Base-by-base conservation (phyloP, 768 basidiomycete species). In the Leccinum incarnatum region DNA sequence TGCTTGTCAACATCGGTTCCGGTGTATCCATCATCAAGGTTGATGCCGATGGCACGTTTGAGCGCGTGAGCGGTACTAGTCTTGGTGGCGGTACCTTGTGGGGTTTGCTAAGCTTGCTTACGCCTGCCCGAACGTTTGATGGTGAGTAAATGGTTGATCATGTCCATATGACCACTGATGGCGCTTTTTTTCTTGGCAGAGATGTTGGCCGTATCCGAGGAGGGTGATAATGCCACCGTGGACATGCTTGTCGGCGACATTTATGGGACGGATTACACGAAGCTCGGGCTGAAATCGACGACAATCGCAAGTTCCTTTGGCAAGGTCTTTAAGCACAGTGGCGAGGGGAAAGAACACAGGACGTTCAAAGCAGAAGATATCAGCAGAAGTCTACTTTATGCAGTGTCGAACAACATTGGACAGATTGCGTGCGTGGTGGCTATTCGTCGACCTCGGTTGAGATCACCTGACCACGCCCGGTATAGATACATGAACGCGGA, bases 171-270 rank as follows among this genome's bases (percentile, higher is more conserved):
- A 45, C 62, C 14, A 54, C 47, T 17, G 47, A 36, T 23, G 42
- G 36, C n/a, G 10, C 52, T 11, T 14, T 54, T 57, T 67, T 27
- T 51, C 59, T 56, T 62, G 42, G 59, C 76, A 99, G 97, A 98
- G 74, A 99, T 99, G 96, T 79, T 99, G 64, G 84, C 86, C 8
- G 80, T 99, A 21, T 97, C 97, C 0, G 97, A 99, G 75, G 73
- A 83, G 69, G 97, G 97, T 40, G 93, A 97, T 75, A 98, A 99
- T 70, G 84, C 91, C 47, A 81, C 82, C 5, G 95, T 98, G 14
- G 97, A 99, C 74, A 98, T 98, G 96, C 87, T 98, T 51, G 95
- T 99, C 48, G 96, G 97, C 36, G 97, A 99, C 76, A 99, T 99
- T 65, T 99, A 97, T 72, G 93, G 97, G n/a, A 89, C 93, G 65